Evolutionary conservation across 2,329 filamentous ascomycete species (phyloP).

Genomic region (Xylariaceae sp.): DNA sequence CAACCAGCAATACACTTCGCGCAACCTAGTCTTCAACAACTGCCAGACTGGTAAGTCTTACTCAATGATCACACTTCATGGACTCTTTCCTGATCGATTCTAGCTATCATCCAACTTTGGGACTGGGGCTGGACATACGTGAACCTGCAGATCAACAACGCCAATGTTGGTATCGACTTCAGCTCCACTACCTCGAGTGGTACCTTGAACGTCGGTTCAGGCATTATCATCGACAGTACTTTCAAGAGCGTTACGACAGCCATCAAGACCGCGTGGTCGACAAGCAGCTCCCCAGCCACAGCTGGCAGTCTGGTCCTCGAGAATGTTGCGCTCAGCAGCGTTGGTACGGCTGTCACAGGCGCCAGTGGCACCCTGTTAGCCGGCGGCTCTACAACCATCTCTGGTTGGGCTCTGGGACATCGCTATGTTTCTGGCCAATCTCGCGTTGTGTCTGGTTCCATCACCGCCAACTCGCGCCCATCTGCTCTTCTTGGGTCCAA

Average conservation of each 20-base stretch:
- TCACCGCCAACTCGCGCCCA: constrained; percentile 46
- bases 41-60: constrained; percentile 37
- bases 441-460: constrained; percentile 42
- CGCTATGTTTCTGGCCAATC: constrained; percentile 47
- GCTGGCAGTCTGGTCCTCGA: constrained; percentile 44
- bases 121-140: constrained; percentile 76
- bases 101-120: constrained; percentile 69
- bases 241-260: constrained; percentile 64
- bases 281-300: constrained; percentile 31
- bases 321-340: constrained; percentile 42
- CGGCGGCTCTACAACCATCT: constrained; percentile 31
- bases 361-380: constrained; percentile 36
- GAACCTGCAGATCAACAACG: constrained; percentile 59
- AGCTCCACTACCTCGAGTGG: constrained; percentile 38
- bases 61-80: constrained; percentile 49
- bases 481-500: constrained; percentile 47
- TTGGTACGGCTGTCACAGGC: constrained; percentile 46
- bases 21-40: constrained; percentile 50
- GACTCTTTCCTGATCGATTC: no score
- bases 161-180: constrained; percentile 64
- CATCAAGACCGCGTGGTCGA: constrained; percentile 55
- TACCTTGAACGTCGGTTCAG: constrained; percentile 59
- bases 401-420: constrained; percentile 63
- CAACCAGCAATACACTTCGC: constrained; percentile 61
- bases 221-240: constrained; percentile 69